Conservation (phyloP, 1,139 yeast species). For the Hyphopichia pseudoburtonii region DNA sequence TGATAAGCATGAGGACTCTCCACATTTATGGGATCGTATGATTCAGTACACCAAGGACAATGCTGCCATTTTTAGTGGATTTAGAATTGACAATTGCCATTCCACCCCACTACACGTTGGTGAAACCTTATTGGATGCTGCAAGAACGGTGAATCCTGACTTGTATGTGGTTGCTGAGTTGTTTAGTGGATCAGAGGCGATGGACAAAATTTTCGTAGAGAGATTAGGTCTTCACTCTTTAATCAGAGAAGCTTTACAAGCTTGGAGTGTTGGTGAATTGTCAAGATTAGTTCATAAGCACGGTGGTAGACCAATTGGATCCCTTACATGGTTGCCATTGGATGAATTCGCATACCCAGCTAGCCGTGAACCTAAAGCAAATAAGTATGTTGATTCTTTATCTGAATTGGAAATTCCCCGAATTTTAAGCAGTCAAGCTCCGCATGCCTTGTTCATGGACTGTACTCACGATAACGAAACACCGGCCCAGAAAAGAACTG, state of each 20-base stretch:
- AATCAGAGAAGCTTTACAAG: conserved; percentile 97
- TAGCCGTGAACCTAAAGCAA: conserved; percentile 32
- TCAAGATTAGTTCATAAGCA: conserved; percentile 86
- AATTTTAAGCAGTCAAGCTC: conserved; percentile 63
- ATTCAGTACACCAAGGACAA: conserved; percentile 67
- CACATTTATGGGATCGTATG: conserved; percentile 88
- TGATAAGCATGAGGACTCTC: conserved; percentile 71
- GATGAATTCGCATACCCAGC: conserved; percentile 73
- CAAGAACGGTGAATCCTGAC: conserved; percentile 80
- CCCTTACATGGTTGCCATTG: conserved; percentile 73
- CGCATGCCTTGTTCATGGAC: conserved; percentile 96
- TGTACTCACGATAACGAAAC: conserved; percentile 96
- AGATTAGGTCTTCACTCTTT: conserved; percentile 84
- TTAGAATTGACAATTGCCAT: conserved; percentile 93
- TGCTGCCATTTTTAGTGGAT: conserved; percentile 82
- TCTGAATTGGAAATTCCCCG: conserved; percentile 65
- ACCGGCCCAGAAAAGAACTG: conserved; percentile 85
- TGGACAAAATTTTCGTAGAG: conserved; percentile 89
- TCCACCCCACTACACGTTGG: conserved; percentile 97
- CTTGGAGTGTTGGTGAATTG: conserved; percentile 83
- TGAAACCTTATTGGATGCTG: conserved; percentile 81
- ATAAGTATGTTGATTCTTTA: conserved; percentile 37
- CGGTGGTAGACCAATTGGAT: conserved; percentile 95
- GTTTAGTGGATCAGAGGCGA: conserved; percentile 87
- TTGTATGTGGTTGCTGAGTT: conserved; percentile 92